phyloP scores from a whole-genome alignment of 805 yeast species.

The Metschnikowia peoriensis region DNA sequence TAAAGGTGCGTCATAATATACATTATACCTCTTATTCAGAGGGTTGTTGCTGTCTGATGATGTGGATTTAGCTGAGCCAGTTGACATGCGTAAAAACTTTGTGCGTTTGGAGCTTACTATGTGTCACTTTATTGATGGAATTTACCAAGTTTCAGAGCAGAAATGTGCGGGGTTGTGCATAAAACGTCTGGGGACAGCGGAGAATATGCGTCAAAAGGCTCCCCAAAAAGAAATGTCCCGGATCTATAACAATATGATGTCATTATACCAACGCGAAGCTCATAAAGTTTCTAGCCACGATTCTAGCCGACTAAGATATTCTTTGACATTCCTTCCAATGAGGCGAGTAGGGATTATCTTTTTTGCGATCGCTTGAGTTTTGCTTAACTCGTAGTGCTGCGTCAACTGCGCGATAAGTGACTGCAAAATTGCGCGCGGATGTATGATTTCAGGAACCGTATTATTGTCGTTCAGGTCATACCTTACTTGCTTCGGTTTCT shows the following conservation, averaged over 20 bases:
- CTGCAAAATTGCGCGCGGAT: conserved; percentile 5
- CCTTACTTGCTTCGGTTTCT: too few relatives aligned
- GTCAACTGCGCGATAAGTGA: conserved; percentile 25
- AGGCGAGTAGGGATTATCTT: conserved; percentile 32
- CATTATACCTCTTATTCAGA: background rate
- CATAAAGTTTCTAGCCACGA: conserved; percentile 6
- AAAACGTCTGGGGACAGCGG: background rate
- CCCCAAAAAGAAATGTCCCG: too few relatives aligned
- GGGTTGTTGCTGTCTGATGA: background rate
- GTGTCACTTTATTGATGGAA: background rate
- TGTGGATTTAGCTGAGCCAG: background rate
- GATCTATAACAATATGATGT: too few relatives aligned
- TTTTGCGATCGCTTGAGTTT: conserved; percentile 31
- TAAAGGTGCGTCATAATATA: background rate
- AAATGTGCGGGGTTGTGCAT: background rate
- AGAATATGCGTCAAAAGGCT: background rate
- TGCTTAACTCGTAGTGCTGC: conserved; percentile 32
- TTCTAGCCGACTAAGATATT: conserved; percentile 17
- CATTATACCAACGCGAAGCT: background rate
- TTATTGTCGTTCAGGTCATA: too few relatives aligned
- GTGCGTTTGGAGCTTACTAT: background rate
- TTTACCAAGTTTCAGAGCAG: background rate
- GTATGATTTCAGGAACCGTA: background rate
- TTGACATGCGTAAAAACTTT: background rate
- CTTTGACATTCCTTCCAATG: conserved; percentile 28